A percentile compares a stretch with the other conserved stretches of the same genome.
Conservation (phyloP, 352 stramenopile species). For the Pythium vanterpoolii region DNA sequence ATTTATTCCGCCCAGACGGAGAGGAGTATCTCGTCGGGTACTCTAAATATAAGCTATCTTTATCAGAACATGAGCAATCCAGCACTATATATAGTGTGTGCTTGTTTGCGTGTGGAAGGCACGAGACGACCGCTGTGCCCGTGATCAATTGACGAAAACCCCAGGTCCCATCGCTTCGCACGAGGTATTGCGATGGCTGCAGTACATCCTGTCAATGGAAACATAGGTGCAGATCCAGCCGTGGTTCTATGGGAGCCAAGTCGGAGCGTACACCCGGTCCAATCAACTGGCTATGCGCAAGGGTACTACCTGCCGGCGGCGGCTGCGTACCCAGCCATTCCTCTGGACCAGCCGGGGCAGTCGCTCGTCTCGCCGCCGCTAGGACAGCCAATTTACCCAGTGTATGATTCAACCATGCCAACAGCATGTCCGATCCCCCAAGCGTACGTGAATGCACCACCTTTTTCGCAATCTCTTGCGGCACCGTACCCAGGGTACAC, state of each 20-base stretch:
- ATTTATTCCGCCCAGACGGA: too few relatives aligned
- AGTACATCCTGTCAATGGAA: slow-evolving; percentile 11
- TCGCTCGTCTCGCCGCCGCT: too few relatives aligned
- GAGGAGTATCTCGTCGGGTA: background rate
- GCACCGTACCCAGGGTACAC: background rate
- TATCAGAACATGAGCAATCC: too few relatives aligned
- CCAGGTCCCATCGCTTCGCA: too few relatives aligned
- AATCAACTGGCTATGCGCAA: background rate
- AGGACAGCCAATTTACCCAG: background rate
- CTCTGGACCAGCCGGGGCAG: background rate
- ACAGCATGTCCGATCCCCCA: background rate
- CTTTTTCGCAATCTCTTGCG: background rate
- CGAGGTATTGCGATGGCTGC: slow-evolving; percentile 9
- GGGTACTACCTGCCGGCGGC: background rate
- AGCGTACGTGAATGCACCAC: background rate
- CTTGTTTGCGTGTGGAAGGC: too few relatives aligned
- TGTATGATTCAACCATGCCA: background rate
- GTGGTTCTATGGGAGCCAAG: background rate
- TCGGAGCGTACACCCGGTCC: background rate
- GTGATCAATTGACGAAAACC: too few relatives aligned
- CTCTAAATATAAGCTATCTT: background rate
- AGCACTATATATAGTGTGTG: too few relatives aligned
- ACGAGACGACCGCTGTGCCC: too few relatives aligned
- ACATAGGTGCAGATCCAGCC: background rate
- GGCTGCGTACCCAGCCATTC: background rate